Base-by-base conservation (phyloP, 208 protist genomes). In the Lotmaria passim region DNA sequence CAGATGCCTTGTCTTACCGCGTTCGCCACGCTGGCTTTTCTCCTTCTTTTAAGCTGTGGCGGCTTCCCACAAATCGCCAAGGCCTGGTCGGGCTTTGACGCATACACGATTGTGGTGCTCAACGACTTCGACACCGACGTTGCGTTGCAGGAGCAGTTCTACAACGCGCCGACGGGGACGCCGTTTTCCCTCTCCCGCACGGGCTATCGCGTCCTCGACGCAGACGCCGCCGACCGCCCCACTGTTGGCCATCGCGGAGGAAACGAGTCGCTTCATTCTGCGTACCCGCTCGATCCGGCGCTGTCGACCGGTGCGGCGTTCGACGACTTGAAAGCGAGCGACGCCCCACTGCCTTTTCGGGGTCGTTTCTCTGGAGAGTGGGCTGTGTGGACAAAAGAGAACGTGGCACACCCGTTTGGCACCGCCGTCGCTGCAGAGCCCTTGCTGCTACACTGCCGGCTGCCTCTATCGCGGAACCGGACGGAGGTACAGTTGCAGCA, bases 361-460 rank as follows among this genome's bases (percentile, higher is more conserved):
- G 78, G 79, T 14, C 61, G 60, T 8, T 75, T 96, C 28, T 94
- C 91, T 7, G 78, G 78, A 10, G 78, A 93, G 52, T 96, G 89
- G 87, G 82, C 86, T 19, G 74, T 96, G n/a, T 94, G 61, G 87
- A 93, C 56, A 58, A 76, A 59, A 56, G 69, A 63, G 48, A 43
- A 21, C 24, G 39, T 47, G 12, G 33, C 31, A 6, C 55, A 70
- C 30, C 43, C 41, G 23, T 44, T 12, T 15, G 3, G n/a, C n/a
- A 41, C 11, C 33, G 21, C 23, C 17, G 19, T 31, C 30, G 23
- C 36, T 26, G 23, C 26, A 11, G 77, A 69, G 26, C 55, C 70
- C 3, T 0, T 67, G 6, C 59, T 94, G 28, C 73, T 96, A 59
- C 91, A 96, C 78, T 96, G 91, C 51, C 88, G 91, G 0, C 75